Conservation (phyloP, 108 stramenopile species). For the Cyclotella kingstonii region DNA sequence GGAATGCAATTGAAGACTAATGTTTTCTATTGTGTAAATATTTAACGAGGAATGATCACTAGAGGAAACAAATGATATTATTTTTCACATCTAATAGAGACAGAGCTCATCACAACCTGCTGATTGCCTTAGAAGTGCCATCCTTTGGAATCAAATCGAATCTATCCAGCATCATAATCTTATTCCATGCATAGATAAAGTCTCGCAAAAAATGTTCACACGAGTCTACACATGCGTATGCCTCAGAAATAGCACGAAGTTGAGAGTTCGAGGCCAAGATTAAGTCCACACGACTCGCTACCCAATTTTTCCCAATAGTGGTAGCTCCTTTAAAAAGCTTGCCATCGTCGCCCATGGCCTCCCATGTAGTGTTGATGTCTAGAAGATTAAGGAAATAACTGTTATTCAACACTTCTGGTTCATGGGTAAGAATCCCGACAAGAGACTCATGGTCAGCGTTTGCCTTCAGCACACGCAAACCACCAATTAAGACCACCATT, state of each 20-base stretch:
- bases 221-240: slow-evolving; percentile 47
- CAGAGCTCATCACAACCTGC: not conserved
- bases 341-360: slow-evolving; percentile 26
- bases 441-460: slow-evolving; percentile 28
- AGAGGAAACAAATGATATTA: too few species aligned
- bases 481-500: slow-evolving; percentile 71
- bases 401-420: slow-evolving; percentile 50
- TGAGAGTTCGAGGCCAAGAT: slow-evolving; percentile 67
- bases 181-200: slow-evolving; percentile 60
- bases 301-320: slow-evolving; percentile 42
- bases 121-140: not conserved
- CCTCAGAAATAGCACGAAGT: slow-evolving; percentile 63
- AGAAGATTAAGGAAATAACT: slow-evolving; percentile 67
- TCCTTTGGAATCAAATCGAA: slow-evolving; percentile 48
- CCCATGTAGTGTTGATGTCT: slow-evolving; percentile 55
- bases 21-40: too few species aligned
- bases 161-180: slow-evolving; percentile 75
- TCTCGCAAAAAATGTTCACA: slow-evolving; percentile 54
- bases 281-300: slow-evolving; percentile 59
- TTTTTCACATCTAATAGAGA: not conserved
- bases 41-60: too few species aligned
- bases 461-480: slow-evolving; percentile 53
- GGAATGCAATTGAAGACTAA: too few species aligned
- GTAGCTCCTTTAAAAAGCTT: slow-evolving; percentile 53
- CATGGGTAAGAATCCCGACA: slow-evolving; percentile 58